Evolutionary conservation across 1,284 basidiomycete genomes (phyloP), one percentile per base, ranked within the genome.

Genomic region (Rhodotorula sp.): DNA sequence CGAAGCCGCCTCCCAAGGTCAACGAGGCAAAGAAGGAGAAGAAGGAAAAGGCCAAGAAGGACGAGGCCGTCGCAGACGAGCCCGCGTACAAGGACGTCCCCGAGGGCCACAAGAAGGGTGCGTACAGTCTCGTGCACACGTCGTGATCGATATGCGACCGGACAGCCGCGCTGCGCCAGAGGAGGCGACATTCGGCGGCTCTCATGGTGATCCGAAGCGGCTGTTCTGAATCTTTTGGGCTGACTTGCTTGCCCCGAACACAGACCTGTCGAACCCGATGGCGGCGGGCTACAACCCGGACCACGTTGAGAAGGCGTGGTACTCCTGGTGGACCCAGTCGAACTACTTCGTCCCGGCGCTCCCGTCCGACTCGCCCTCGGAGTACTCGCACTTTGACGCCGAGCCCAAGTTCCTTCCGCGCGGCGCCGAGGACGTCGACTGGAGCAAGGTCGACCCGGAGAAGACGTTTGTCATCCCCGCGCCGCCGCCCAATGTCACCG

Each of bases 401-500:
- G 41, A 77, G 42, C 75, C 75, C 42, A 53, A 65, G 71, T 80
- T 74, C 78, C 77, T 58, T 71, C 79, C 81, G 17, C 77, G 78
- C 58, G 78, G 85, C 17, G 85, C 90, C 74, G 88, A 88, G 62
- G 85, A 81, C 44, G 78, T 82, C 5, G 77, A 82, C 72, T 67
- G 74, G 71, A 53, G 49, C 54, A 66, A 71, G 60, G n/a, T 74
- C 61, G 65, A 77, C 67, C 66, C 65, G 44, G 66, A 68, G 12
- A 79, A 78, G 44, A 83, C 85, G 13, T 99, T 99, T 81, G 90
- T 95, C 73, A 88, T 99, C 61, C 91, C 95, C 1, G 87, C 89
- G 8, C 97, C 97, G 46, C 97, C 97, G 17, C 97, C 97, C n/a
- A 99, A 99, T 80, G 95, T 99, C 76, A 99, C 97, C 0, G 97